Percentiles rank a stretch among this genome's conserved stretches.
Evolutionary conservation across 139 green algal genomes (phyloP).

Genomic region (Chlorella sorokiniana): DNA sequence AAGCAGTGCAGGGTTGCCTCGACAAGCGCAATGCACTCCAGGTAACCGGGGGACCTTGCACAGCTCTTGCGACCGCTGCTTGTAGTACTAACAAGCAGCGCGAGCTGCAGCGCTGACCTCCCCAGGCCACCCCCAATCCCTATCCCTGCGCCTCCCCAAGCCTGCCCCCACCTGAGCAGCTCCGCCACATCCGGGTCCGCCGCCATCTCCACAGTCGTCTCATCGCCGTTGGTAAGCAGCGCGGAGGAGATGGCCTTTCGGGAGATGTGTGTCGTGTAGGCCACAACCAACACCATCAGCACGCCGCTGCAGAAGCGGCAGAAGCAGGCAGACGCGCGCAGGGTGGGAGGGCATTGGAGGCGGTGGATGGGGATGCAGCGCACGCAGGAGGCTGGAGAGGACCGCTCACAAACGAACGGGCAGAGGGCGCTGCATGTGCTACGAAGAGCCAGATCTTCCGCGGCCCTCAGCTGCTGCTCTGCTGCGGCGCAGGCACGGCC

Average conservation of each 20-base stretch:
- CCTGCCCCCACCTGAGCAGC: conserved; percentile 27
- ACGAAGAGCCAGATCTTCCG: too few relatives aligned
- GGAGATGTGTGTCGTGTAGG: conserved; percentile 59
- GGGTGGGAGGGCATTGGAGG: not conserved
- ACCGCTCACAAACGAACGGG: too few relatives aligned
- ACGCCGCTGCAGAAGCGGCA: conserved; percentile 26
- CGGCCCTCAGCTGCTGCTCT: too few relatives aligned
- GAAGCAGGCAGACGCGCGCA: not conserved
- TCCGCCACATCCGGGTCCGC: conserved; percentile 35
- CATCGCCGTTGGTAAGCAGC: conserved; percentile 29
- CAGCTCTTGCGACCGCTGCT: too few relatives aligned
- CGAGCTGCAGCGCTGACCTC: not conserved
- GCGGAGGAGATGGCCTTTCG: conserved; percentile 35
- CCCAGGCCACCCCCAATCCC: not conserved
- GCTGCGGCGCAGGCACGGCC: too few relatives aligned
- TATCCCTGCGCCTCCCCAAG: not conserved
- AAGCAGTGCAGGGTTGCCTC: not conserved
- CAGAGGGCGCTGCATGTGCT: too few relatives aligned
- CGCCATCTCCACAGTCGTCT: conserved; percentile 33
- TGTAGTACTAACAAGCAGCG: not conserved
- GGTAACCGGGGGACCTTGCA: too few relatives aligned
- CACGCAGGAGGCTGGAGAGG: not conserved
- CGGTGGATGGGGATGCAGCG: not conserved
- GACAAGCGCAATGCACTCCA: not conserved
- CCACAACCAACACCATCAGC: conserved; percentile 46